Evolutionary conservation across 192 early-diverging fungal species (phyloP).

Genomic region (Gaertneriomyces sp.): DNA sequence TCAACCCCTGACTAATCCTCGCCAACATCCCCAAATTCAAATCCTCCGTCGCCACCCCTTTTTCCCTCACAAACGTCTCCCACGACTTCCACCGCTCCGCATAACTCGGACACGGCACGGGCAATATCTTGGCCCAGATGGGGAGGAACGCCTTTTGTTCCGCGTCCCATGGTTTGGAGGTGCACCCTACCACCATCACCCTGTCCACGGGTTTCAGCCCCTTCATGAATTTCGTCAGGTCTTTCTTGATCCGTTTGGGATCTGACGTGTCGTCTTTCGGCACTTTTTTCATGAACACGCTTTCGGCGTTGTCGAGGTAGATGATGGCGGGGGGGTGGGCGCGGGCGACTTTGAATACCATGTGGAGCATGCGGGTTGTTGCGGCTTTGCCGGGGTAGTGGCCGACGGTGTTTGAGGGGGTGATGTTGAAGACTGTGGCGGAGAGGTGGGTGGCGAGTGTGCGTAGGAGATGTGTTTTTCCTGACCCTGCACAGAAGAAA

Average conservation of each 20-base stretch:
- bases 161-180: constrained; percentile 58
- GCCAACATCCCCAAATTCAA: constrained; percentile 48
- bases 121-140: constrained; percentile 41
- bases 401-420: constrained; percentile 55
- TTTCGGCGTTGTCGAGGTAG: constrained; percentile 56
- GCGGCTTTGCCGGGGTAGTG: constrained; percentile 55
- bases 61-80: constrained; percentile 41
- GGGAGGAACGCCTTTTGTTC: constrained; percentile 50
- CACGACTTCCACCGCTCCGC: constrained; percentile 38
- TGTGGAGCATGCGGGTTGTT: constrained; percentile 57
- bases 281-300: constrained; percentile 63
- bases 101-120: constrained; percentile 49
- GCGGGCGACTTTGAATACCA: constrained; percentile 65
- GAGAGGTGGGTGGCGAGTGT: constrained; percentile 54
- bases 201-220: constrained; percentile 45
- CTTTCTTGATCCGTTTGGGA: constrained; percentile 63
- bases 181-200: constrained; percentile 49
- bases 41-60: constrained; percentile 16
- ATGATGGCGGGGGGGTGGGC: constrained; percentile 55
- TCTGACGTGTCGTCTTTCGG: constrained; percentile 62
- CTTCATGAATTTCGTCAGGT: constrained; percentile 54
- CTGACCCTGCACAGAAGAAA: constrained; percentile 34
- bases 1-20: constrained; percentile 44
- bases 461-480: constrained; percentile 56
- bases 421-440: constrained; percentile 55